phyloP scores from a whole-genome alignment of 2,329 filamentous ascomycete species.

The Cyphellophora attinorum region DNA sequence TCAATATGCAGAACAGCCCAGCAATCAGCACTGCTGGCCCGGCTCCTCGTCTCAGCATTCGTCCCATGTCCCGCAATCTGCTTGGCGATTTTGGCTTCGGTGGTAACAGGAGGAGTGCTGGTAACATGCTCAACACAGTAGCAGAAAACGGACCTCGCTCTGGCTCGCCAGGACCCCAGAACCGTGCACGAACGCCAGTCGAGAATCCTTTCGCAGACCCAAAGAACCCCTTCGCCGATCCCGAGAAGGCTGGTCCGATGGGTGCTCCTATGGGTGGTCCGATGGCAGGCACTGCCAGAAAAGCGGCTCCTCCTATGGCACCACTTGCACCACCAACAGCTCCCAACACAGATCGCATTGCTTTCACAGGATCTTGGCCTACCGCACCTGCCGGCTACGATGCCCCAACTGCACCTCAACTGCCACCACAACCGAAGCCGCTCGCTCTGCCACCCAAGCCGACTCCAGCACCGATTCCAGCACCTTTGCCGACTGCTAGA shows the following conservation, averaged over 20 bases:
- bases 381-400: not conserved
- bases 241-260: conserved; percentile 11
- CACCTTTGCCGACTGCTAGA: not conserved
- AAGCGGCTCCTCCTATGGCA: conserved; percentile 1
- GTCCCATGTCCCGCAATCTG: conserved; percentile 75
- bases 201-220: conserved; percentile 15
- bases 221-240: conserved; percentile 19
- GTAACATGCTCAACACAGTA: conserved; percentile 18
- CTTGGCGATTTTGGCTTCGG: conserved; percentile 48
- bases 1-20: conserved; percentile 21
- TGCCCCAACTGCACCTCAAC: too few species aligned
- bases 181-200: conserved; percentile 6
- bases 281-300: conserved; percentile 7
- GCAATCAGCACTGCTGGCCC: conserved; percentile 33
- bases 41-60: conserved; percentile 74
- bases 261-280: conserved; percentile 4
- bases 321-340: conserved; percentile 5
- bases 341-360: conserved; percentile 10
- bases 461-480: not conserved
- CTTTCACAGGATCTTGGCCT: not conserved
- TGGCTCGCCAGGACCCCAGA: conserved; percentile 9
- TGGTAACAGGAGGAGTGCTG: conserved; percentile 19
- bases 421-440: too few species aligned
- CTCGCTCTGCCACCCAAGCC: not conserved
- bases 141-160: conserved; percentile 10